These are phyloP conservation scores for Physcia stellaris DNA, from an alignment of 495 filamentous ascomycete genomes.

Conservation along the genomic window DNA sequence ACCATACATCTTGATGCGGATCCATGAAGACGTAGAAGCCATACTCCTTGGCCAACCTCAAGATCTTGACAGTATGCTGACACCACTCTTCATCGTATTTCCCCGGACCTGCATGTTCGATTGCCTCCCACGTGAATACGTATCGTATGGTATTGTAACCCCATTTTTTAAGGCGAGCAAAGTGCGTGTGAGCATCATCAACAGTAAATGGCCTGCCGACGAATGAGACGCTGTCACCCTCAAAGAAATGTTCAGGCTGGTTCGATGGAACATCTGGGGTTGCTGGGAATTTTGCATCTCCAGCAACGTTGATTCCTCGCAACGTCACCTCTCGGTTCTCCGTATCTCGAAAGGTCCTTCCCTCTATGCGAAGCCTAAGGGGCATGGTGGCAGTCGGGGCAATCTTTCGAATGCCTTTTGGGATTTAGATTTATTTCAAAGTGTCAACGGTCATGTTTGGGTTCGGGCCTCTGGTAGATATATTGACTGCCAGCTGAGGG, in stretches of 20 bases:
- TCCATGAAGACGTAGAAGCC: conserved; percentile 97
- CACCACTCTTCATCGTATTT: conserved; percentile 94
- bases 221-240: conserved; percentile 86
- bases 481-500: too few relatives aligned
- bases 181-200: conserved; percentile 74
- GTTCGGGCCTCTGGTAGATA: too few relatives aligned
- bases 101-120: conserved; percentile 86
- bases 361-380: conserved; percentile 59
- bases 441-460: background rate
- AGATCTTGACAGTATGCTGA: conserved; percentile 69
- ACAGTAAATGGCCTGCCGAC: conserved; percentile 69
- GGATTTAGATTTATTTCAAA: too few relatives aligned
- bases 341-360: conserved; percentile 61
- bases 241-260: conserved; percentile 67
- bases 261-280: conserved; percentile 71
- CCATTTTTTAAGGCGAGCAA: conserved; percentile 70
- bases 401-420: too few relatives aligned
- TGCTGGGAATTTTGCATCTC: conserved; percentile 59
- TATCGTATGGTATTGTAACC: conserved; percentile 96
- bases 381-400: conserved; percentile 21
- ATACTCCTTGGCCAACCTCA: conserved; percentile 75
- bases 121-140: conserved; percentile 98
- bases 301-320: conserved; percentile 56
- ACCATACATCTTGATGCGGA: conserved; percentile 97
- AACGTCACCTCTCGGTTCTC: conserved; percentile 55